A percentile compares a stretch with the other conserved stretches of the same genome.
Conservation (phyloP, 495 filamentous ascomycete genomes). For the Lepidopterella palustris region DNA sequence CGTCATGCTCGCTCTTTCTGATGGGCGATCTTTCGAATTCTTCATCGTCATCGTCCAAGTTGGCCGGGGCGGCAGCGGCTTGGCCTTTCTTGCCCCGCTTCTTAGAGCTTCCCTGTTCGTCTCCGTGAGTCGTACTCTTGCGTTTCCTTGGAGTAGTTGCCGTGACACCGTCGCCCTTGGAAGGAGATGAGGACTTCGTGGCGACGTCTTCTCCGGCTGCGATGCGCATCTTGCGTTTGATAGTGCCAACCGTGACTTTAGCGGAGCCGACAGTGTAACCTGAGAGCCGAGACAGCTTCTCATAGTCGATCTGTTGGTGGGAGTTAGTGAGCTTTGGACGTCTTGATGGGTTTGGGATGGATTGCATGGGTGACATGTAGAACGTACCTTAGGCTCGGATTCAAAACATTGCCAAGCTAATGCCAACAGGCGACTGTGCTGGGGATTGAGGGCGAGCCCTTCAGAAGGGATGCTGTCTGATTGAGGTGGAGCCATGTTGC, state of each 20-base stretch:
- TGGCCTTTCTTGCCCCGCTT: not conserved
- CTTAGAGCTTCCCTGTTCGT: not conserved
- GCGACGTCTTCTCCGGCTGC: not conserved
- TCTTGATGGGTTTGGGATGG: not conserved
- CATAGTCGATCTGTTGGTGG: slow-evolving; percentile 20
- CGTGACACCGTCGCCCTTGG: not conserved
- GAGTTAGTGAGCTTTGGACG: not conserved
- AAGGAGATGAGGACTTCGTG: not conserved
- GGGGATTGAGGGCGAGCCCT: too few relatives aligned
- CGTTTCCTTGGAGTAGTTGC: not conserved
- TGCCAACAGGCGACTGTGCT: slow-evolving; percentile 18
- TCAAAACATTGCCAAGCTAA: slow-evolving; percentile 27
- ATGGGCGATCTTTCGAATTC: too few relatives aligned
- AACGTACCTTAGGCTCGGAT: slow-evolving; percentile 21
- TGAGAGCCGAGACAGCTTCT: slow-evolving; percentile 19
- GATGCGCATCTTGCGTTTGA: slow-evolving; percentile 23
- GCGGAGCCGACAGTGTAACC: slow-evolving; percentile 18
- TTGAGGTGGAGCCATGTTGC: too few relatives aligned
- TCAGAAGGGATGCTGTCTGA: too few relatives aligned
- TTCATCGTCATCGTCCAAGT: not conserved
- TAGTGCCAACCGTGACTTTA: slow-evolving; percentile 17
- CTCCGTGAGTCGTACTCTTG: slow-evolving; percentile 6
- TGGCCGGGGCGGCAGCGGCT: not conserved
- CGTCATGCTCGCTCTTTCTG: not conserved
- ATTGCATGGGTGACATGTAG: not conserved